A percentile compares a stretch with the other conserved stretches of the same genome.
Evolutionary conservation across 129 eudicot genomes (phyloP).

Genomic region (Deinandra increscens): DNA sequence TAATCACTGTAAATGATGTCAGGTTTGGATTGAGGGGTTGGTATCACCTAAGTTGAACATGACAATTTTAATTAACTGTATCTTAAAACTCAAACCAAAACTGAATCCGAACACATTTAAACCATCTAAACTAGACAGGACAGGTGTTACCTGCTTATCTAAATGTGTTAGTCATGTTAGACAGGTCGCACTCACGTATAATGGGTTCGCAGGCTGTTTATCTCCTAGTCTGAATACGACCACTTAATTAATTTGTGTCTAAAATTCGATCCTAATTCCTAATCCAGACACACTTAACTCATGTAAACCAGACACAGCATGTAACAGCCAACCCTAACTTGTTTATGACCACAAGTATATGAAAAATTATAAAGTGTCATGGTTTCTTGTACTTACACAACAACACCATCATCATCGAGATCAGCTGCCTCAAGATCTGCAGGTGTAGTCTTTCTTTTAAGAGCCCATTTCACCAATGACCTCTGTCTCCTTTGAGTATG

Average conservation of each 20-base stretch:
- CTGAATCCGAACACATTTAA: too few species aligned
- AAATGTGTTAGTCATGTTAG: neutral
- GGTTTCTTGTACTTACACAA: constrained; percentile 52
- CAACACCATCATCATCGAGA: constrained; percentile 73
- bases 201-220: neutral
- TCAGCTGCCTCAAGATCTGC: constrained; percentile 89
- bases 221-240: too few species aligned
- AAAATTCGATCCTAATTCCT: too few species aligned
- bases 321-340: neutral
- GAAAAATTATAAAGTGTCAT: neutral
- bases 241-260: too few species aligned
- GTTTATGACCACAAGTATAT: neutral
- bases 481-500: constrained; percentile 65
- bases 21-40: too few species aligned
- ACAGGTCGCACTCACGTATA: neutral
- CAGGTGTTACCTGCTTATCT: neutral
- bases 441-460: constrained; percentile 65
- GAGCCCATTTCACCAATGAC: constrained; percentile 60
- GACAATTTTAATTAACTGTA: too few species aligned
- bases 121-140: neutral
- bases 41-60: too few species aligned
- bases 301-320: too few species aligned
- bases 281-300: too few species aligned
- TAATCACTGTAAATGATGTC: neutral
- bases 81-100: too few species aligned